phyloP scores from a whole-genome alignment of 2,329 filamentous ascomycete genomes.

The Verticillium dahliae region DNA sequence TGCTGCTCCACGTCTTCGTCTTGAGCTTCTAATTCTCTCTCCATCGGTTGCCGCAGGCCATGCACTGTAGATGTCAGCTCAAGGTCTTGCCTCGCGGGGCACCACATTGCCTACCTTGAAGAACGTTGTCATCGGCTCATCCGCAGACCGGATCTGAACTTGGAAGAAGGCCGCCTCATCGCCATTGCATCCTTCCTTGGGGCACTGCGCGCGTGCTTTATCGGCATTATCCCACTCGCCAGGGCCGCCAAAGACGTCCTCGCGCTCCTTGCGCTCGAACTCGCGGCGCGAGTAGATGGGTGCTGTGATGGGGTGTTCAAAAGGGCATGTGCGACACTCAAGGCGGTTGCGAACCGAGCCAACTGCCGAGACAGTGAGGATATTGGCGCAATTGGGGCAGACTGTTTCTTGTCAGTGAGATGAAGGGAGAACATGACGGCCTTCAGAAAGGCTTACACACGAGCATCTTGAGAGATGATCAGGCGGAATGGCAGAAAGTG shows the following conservation, averaged over 20 bases:
- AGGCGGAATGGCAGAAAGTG: background rate
- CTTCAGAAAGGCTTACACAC: background rate
- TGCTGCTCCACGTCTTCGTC: constrained; percentile 4
- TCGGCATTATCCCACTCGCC: constrained; percentile 89
- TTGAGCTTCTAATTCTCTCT: constrained; percentile 48
- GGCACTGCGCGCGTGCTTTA: constrained; percentile 76
- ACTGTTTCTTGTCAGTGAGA: constrained; percentile 37
- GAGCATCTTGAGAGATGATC: background rate
- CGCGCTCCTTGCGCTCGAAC: constrained; percentile 80
- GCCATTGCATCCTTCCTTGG: constrained; percentile 72
- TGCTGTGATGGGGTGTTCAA: constrained; percentile 75
- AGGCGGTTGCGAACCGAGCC: constrained; percentile 67
- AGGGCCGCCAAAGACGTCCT: constrained; percentile 83
- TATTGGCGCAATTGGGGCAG: constrained; percentile 79
- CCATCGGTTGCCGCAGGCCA: constrained; percentile 60
- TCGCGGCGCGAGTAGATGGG: constrained; percentile 77
- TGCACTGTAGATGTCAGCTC: constrained; percentile 42
- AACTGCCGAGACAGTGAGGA: constrained; percentile 65
- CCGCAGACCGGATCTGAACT: constrained; percentile 94
- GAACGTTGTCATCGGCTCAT: constrained; percentile 98
- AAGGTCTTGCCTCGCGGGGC: background rate
- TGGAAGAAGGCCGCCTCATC: constrained; percentile 89
- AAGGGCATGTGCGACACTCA: constrained; percentile 93
- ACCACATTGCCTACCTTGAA: constrained; percentile 59
- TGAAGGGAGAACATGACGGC: background rate